phyloP scores from a whole-genome alignment of 2,329 filamentous ascomycete genomes.

The Achaetomium macrosporum region DNA sequence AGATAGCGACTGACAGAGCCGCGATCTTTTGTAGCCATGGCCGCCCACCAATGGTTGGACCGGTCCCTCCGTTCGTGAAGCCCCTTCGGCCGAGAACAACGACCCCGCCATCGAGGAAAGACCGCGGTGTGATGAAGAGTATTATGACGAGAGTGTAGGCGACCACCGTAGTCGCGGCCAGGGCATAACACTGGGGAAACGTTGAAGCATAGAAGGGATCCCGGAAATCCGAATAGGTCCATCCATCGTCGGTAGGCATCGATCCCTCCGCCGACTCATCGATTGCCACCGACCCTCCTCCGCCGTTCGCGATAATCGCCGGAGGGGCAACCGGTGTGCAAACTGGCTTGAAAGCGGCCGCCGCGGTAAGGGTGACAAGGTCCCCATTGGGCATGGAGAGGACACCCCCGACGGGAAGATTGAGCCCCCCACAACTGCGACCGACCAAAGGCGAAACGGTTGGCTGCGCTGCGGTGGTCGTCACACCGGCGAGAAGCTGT shows the following conservation, averaged over 20 bases:
- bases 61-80: constrained; percentile 75
- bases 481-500: constrained; percentile 19
- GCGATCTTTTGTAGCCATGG: constrained; percentile 90
- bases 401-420: constrained; percentile 24
- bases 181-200: constrained; percentile 87
- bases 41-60: constrained; percentile 81
- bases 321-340: constrained; percentile 42
- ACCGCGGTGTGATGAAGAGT: constrained; percentile 89
- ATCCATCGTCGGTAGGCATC: constrained; percentile 26
- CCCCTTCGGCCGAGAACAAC: constrained; percentile 75
- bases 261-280: constrained; percentile 23
- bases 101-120: constrained; percentile 80
- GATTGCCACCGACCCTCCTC: constrained; percentile 32
- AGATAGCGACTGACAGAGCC: constrained; percentile 68
- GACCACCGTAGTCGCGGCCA: constrained; percentile 84
- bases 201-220: constrained; percentile 93
- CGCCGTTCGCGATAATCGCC: constrained; percentile 38
- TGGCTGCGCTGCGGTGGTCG: constrained; percentile 14
- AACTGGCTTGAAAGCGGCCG: constrained; percentile 54
- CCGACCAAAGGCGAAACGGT: constrained; percentile 16
- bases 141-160: constrained; percentile 91
- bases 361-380: constrained; percentile 52
- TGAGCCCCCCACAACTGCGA: constrained; percentile 22
- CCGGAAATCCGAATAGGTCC: constrained; percentile 57
- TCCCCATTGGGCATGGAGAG: constrained; percentile 33